Conservation (phyloP, 2,329 filamentous ascomycete species). For the Cercospora berteroae region DNA sequence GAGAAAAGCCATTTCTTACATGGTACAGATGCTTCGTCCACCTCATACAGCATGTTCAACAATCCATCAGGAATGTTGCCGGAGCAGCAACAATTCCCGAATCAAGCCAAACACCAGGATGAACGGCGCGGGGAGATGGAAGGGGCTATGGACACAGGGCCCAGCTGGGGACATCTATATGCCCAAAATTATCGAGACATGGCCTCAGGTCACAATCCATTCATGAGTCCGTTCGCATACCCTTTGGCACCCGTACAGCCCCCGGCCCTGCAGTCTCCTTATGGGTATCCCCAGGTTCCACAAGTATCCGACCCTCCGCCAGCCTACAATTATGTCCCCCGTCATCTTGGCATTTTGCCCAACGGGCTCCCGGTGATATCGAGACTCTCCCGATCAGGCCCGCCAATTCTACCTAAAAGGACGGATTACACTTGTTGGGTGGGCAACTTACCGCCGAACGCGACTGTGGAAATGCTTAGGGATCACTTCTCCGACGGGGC, state of each 20-base stretch:
- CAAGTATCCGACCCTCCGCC: neutral
- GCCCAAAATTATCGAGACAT: neutral
- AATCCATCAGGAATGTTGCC: neutral
- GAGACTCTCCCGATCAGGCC: conserved; percentile 45
- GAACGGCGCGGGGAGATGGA: neutral
- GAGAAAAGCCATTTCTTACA: neutral
- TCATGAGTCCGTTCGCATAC: neutral
- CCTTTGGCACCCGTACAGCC: neutral
- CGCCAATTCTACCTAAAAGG: conserved; percentile 63
- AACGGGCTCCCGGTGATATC: neutral
- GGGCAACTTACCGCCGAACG: conserved; percentile 82
- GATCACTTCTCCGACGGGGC: conserved; percentile 83
- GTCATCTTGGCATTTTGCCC: neutral
- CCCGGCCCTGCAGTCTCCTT: neutral
- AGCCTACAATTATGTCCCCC: neutral
- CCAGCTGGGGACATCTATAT: neutral
- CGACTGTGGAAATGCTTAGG: conserved; percentile 78
- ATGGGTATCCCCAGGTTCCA: neutral
- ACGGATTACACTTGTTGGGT: conserved; percentile 91
- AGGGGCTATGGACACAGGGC: neutral
- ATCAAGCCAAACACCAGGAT: neutral
- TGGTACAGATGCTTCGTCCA: neutral
- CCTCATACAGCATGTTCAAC: neutral
- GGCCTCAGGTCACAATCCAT: neutral
- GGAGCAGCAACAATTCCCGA: neutral